These are phyloP conservation scores for Prunus yedoensis DNA, from an alignment of 331 rosid genomes.

Conservation along the genomic window DNA sequence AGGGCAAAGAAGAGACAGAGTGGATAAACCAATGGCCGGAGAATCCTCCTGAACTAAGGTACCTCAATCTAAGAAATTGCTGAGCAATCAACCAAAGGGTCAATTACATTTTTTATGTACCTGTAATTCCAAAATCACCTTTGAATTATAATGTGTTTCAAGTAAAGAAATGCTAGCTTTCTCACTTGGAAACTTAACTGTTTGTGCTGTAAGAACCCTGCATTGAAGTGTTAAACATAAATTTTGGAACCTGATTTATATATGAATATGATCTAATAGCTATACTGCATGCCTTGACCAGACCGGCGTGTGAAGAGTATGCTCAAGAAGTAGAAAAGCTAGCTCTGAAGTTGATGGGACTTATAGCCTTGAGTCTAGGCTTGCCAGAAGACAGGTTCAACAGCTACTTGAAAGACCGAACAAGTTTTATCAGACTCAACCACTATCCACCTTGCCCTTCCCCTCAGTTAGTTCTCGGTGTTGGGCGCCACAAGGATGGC, in stretches of 20 bases:
- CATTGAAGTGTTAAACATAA: too few relatives aligned
- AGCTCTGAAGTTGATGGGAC: slow-evolving; percentile 56
- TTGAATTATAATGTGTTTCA: background rate
- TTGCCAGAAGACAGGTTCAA: slow-evolving; percentile 44
- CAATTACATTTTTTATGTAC: too few relatives aligned
- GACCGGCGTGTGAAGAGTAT: slow-evolving; percentile 57
- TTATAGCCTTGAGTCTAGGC: slow-evolving; percentile 60
- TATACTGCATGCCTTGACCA: background rate
- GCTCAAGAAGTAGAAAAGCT: slow-evolving; percentile 56
- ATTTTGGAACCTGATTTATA: background rate
- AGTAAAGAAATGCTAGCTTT: background rate
- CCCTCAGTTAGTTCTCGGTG: slow-evolving; percentile 64
- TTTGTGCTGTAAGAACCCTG: too few relatives aligned
- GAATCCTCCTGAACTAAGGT: slow-evolving; percentile 52
- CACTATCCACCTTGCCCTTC: slow-evolving; percentile 68
- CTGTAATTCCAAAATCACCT: too few relatives aligned
- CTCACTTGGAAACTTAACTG: background rate
- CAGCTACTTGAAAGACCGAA: slow-evolving; percentile 51
- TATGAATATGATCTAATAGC: background rate
- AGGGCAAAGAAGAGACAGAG: slow-evolving; percentile 27
- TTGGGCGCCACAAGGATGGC: slow-evolving; percentile 69
- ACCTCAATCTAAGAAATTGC: background rate
- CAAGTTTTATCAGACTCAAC: slow-evolving; percentile 47
- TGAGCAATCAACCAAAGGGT: too few relatives aligned
- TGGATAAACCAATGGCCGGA: slow-evolving; percentile 54